Evolutionary conservation across 805 yeast genomes (phyloP).

Genomic region (Cyberlindnera mycetangii): DNA sequence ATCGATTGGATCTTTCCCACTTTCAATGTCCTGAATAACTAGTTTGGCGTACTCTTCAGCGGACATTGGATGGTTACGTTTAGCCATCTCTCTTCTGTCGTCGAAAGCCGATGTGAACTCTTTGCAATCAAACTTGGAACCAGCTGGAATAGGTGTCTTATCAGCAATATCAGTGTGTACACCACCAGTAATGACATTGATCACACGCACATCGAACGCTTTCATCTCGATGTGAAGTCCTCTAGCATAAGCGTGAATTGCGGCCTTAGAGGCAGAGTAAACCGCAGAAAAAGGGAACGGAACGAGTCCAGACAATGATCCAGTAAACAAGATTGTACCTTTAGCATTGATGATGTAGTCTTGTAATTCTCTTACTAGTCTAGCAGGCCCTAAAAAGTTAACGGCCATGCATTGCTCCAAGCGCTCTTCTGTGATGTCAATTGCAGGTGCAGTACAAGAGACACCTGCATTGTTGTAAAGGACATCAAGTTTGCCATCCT

Average conservation of each 20-base stretch:
- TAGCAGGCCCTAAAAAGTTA: conserved; percentile 68
- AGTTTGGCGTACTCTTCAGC: conserved; percentile 57
- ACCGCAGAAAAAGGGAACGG: conserved; percentile 71
- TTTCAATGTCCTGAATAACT: conserved; percentile 50
- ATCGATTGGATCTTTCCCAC: conserved; percentile 40
- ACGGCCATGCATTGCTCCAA: conserved; percentile 53
- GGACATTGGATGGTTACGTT: conserved; percentile 53
- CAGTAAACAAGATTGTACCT: conserved; percentile 72
- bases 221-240: conserved; percentile 62
- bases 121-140: conserved; percentile 49
- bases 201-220: conserved; percentile 68
- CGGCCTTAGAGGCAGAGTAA: conserved; percentile 71
- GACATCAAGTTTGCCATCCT: conserved; percentile 52
- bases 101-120: conserved; percentile 49
- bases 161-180: conserved; percentile 72
- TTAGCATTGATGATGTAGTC: conserved; percentile 56
- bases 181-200: conserved; percentile 73
- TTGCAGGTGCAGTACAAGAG: conserved; percentile 67
- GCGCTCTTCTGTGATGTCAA: conserved; percentile 58
- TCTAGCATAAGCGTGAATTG: conserved; percentile 69
- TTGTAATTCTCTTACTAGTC: conserved; percentile 56
- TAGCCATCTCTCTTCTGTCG: conserved; percentile 57
- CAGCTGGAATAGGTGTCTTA: conserved; percentile 51
- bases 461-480: conserved; percentile 77
- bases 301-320: conserved; percentile 64